Evolutionary conservation across 1,139 yeast species (phyloP).

Genomic region (Saccharomyces hybrid): DNA sequence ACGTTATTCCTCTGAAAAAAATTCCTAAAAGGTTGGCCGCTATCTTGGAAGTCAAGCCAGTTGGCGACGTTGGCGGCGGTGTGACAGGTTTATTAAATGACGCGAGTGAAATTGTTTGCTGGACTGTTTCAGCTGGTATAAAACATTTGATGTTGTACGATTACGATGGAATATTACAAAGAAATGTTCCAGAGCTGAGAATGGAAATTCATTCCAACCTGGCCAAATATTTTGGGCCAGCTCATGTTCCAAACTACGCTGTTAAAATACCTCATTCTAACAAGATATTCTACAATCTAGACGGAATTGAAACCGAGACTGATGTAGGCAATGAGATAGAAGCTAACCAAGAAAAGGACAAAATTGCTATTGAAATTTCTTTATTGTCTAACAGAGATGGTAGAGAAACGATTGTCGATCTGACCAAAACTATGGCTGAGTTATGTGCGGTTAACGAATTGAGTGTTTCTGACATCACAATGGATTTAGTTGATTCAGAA

Average conservation of each 20-base stretch:
- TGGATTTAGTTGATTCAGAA: constrained; percentile 69
- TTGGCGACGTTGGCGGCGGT: constrained; percentile 83
- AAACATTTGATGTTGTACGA: constrained; percentile 70
- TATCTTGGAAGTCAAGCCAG: constrained; percentile 61
- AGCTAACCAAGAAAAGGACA: constrained; percentile 17
- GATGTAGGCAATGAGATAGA: constrained; percentile 26
- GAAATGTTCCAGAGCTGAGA: constrained; percentile 49
- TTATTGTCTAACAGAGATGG: constrained; percentile 78
- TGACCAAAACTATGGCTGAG: constrained; percentile 80
- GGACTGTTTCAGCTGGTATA: constrained; percentile 86
- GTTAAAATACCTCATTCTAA: constrained; percentile 59
- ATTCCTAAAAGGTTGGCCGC: constrained; percentile 73
- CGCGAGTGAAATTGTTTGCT: constrained; percentile 69
- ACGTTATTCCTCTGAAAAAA: constrained; percentile 62
- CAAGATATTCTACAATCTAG: constrained; percentile 28
- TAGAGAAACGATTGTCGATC: constrained; percentile 78
- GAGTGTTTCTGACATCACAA: constrained; percentile 58
- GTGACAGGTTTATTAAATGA: constrained; percentile 73
- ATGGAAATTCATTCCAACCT: constrained; percentile 55
- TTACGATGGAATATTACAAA: constrained; percentile 59
- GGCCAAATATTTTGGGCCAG: constrained; percentile 67
- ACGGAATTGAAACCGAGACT: constrained; percentile 33
- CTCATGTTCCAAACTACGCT: constrained; percentile 53
- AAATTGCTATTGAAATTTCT: constrained; percentile 53
- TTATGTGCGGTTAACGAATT: constrained; percentile 59